phyloP scores from a whole-genome alignment of 2,329 filamentous ascomycete species.

The Metarhizium guizhouense region DNA sequence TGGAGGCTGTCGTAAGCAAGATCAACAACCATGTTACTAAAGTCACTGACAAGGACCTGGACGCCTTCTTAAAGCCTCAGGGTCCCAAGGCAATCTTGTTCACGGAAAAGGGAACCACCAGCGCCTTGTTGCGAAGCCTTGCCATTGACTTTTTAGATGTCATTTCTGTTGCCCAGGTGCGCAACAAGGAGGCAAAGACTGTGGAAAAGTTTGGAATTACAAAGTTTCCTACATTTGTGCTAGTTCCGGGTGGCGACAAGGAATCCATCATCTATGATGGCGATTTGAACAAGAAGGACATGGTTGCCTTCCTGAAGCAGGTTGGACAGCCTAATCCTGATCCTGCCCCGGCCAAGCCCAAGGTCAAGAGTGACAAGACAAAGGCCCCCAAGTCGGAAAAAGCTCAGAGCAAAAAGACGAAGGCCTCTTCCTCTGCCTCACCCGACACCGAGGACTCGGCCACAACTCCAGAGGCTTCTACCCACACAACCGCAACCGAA shows the following conservation, averaged over 20 bases:
- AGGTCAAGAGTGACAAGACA: constrained; percentile 24
- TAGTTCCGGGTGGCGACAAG: constrained; percentile 63
- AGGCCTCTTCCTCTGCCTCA: constrained; percentile 19
- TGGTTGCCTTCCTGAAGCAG: constrained; percentile 77
- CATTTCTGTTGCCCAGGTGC: constrained; percentile 72
- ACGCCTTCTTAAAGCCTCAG: constrained; percentile 64
- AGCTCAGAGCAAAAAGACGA: constrained; percentile 28
- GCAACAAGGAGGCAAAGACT: constrained; percentile 66
- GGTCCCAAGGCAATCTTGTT: constrained; percentile 83
- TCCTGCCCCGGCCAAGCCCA: constrained; percentile 37
- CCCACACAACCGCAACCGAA: constrained; percentile 19
- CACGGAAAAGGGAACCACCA: constrained; percentile 84
- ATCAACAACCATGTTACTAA: constrained; percentile 88
- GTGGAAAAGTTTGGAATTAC: constrained; percentile 67
- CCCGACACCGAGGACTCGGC: constrained; percentile 18
- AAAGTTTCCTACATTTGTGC: constrained; percentile 71
- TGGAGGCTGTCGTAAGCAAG: constrained; percentile 73
- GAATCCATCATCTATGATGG: constrained; percentile 69
- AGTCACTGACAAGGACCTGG: constrained; percentile 69
- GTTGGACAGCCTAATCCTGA: constrained; percentile 72
- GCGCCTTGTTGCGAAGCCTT: constrained; percentile 70
- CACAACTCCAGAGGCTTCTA: constrained; percentile 13
- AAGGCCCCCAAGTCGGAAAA: constrained; percentile 20
- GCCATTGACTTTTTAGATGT: constrained; percentile 85
- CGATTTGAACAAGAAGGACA: constrained; percentile 73